Conservation (phyloP, 441 rosid species). For the Corymbia calophylla region DNA sequence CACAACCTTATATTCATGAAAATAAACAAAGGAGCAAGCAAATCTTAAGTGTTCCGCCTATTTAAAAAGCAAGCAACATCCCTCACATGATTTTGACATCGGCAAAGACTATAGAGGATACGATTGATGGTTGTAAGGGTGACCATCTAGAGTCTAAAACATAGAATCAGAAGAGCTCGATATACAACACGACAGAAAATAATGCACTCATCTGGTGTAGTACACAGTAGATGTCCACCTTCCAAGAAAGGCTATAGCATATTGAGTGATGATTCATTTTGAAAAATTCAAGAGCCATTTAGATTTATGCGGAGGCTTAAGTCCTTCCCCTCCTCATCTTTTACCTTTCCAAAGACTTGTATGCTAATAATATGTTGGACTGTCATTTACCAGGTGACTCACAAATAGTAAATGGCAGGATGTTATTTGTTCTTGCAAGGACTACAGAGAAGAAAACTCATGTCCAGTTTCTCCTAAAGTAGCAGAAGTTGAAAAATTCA, state of each 20-base stretch:
- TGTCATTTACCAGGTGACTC: not conserved
- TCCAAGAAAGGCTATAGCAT: not conserved
- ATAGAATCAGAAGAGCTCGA: not conserved
- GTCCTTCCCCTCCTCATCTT: not conserved
- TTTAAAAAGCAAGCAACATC: not conserved
- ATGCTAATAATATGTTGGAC: not conserved
- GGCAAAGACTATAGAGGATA: not conserved
- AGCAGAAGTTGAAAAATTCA: not conserved
- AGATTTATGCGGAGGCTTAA: not conserved
- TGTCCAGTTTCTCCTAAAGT: not conserved
- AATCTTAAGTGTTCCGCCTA: accelerated
- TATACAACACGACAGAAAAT: accelerated
- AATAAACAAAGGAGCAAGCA: not conserved
- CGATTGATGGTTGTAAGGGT: not conserved
- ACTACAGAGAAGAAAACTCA: not conserved
- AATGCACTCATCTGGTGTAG: not conserved
- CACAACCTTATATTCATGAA: not conserved
- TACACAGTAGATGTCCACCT: not conserved
- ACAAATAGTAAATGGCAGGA: not conserved
- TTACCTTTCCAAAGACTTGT: not conserved
- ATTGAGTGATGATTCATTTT: not conserved
- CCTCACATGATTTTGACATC: not conserved
- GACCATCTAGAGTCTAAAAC: not conserved
- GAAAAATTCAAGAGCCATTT: not conserved
- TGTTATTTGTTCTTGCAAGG: not conserved